phyloP scores from a whole-genome alignment of 1,284 basidiomycete species.

The Cryptococcus sp. region DNA sequence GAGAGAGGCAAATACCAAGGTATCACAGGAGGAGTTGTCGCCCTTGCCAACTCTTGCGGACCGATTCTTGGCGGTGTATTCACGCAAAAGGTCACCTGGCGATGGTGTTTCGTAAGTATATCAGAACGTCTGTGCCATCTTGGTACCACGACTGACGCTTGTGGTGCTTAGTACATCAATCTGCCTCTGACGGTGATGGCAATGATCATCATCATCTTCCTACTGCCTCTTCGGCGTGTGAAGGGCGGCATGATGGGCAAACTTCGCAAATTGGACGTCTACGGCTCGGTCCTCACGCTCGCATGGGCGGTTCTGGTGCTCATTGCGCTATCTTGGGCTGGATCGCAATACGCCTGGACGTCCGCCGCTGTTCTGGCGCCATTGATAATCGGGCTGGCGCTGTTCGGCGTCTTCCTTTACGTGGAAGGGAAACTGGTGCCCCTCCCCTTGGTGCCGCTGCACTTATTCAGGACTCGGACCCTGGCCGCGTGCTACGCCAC shows the following conservation, averaged over 20 bases:
- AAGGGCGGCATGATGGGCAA: slow-evolving; percentile 63
- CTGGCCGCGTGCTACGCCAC: slow-evolving; percentile 68
- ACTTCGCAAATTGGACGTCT: slow-evolving; percentile 68
- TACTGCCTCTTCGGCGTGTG: slow-evolving; percentile 68
- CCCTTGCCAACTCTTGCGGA: slow-evolving; percentile 47
- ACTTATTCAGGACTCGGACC: slow-evolving; percentile 70
- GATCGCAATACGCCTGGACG: slow-evolving; percentile 67
- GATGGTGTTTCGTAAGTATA: slow-evolving; percentile 43
- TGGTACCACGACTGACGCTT: slow-evolving; percentile 9
- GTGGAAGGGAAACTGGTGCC: slow-evolving; percentile 72
- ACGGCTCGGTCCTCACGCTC: slow-evolving; percentile 64
- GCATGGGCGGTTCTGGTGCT: slow-evolving; percentile 65
- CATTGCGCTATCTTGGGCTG: slow-evolving; percentile 74
- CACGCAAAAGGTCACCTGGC: slow-evolving; percentile 58
- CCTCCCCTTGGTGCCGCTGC: slow-evolving; percentile 70
- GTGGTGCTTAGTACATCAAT: slow-evolving; percentile 60
- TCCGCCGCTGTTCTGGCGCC: slow-evolving; percentile 66
- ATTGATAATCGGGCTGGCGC: slow-evolving; percentile 61
- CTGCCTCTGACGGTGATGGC: slow-evolving; percentile 62
- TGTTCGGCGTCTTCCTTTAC: slow-evolving; percentile 63
- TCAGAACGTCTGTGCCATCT: not conserved
- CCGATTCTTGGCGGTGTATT: slow-evolving; percentile 52
- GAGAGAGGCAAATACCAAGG: slow-evolving; percentile 56
- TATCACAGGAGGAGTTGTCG: slow-evolving; percentile 45
- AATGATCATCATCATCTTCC: slow-evolving; percentile 61